Evolutionary conservation across 78 protist species (phyloP), one percentile per base, ranked within the genome.

Genomic region (Ministeria vibrans): DNA sequence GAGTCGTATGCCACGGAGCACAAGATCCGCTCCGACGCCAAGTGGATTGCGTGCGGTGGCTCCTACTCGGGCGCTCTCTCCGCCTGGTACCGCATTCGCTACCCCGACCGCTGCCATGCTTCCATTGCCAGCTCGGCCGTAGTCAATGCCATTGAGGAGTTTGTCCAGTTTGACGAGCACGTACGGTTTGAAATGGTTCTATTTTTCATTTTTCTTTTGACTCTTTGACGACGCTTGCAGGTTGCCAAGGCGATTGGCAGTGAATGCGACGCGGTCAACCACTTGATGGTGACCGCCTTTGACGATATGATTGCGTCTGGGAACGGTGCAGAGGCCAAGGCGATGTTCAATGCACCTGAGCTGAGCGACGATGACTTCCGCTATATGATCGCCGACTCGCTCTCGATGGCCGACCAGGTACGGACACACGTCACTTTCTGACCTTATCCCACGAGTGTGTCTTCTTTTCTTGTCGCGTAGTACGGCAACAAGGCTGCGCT

Each of bases 41-140:
- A 6, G 34, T 82, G 87, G 83, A 38, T 30, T 6, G 43, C 23
- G 7, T 63, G n/a, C 22, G 92, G 92, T 53, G 92, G 92, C 27
- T 73, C 83, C 1, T 88, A 88, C 75, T 66, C 87, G 13, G 92
- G 92, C 62, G 81, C 87, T 13, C 75, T 88, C 28, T 69, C 87
- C 7, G 49, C 81, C 30, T 88, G 86, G 86, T 72, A 72, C 39
- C 72, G 92, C 22, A n/a, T 82, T 38, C 71, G 76, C 49, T 76
- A 85, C 61, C 90, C 89, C 30, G 36, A 61, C 61, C 61, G 78
- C 36, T 51, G 79, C 45, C 77, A 76, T 36, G 81, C 61, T 34
- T 36, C 90, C 38, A 80, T 84, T 49, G 70, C 77, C 68, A 71
- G 78, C 55, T 82, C 77, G 28, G 42, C 73, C n/a, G 79, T 75